Percentiles rank a stretch among this genome's conserved stretches.
phyloP scores from a whole-genome alignment of 148 eudicot genomes.

The Rhododendron vialii region DNA sequence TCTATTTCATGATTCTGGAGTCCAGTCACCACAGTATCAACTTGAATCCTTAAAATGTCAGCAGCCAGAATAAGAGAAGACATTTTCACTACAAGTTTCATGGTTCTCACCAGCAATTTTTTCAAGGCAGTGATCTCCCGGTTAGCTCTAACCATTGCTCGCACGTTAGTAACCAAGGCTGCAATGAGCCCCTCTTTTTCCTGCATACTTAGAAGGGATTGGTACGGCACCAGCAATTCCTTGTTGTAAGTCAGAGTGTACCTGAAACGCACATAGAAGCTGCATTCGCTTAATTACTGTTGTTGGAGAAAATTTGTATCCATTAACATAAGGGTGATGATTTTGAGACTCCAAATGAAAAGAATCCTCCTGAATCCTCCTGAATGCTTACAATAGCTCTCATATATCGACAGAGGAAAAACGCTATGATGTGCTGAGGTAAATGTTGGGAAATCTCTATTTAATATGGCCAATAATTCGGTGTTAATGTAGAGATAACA shows the following conservation, averaged over 20 bases:
- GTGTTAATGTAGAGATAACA: no score
- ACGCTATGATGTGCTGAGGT: not conserved
- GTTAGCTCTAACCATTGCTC: slow-evolving; percentile 90
- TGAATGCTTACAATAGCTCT: not conserved
- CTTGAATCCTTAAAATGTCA: slow-evolving; percentile 37
- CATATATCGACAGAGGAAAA: not conserved
- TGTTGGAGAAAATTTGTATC: not conserved
- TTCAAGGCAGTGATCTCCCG: slow-evolving; percentile 87
- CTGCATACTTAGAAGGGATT: slow-evolving; percentile 56
- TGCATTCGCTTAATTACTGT: not conserved
- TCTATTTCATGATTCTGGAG: slow-evolving; percentile 63
- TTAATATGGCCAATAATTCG: no score
- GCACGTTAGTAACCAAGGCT: slow-evolving; percentile 84
- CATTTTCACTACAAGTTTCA: not conserved
- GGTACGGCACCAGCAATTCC: slow-evolving; percentile 72
- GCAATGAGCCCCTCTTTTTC: slow-evolving; percentile 71
- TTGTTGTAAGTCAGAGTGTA: slow-evolving; percentile 58
- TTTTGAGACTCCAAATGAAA: not conserved
- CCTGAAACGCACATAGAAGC: slow-evolving; percentile 32
- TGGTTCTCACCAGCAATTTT: slow-evolving; percentile 68
- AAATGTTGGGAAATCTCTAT: not conserved
- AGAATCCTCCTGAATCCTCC: not conserved
- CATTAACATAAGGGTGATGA: not conserved
- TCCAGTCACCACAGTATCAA: slow-evolving; percentile 91
- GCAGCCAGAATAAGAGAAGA: not conserved